Evolutionary conservation across 1,139 yeast genomes (phyloP), one percentile per base, ranked within the genome.

Genomic region (Scheffersomyces titani): DNA sequence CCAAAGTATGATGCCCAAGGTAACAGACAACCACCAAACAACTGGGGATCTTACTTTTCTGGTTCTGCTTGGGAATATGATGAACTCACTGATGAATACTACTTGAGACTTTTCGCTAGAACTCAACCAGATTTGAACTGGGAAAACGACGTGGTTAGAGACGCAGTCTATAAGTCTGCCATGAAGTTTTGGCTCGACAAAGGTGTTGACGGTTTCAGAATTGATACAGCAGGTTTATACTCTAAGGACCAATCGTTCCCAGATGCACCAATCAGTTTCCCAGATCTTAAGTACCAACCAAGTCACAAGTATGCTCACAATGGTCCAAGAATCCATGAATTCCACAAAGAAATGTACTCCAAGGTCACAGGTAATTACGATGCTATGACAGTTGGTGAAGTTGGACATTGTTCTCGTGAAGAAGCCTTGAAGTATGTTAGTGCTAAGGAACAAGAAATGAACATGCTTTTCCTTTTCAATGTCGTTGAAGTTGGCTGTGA

Each of bases 111-210:
- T 52, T 84, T 83, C 66, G 86, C 87, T 36, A 68, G 66, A 53
- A 68, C 80, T 44, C 88, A 84, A 67, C 88, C 88, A 18, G 88
- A 84, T 63, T 72, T 84, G 62, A 84, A 84, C 67, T 84, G 88
- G 88, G 88, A 84, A 63, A 83, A 78, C 62, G 80, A 76, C 60
- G 82, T 73, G 53, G 73, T 80, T 47, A 73, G 88, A 68, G 66
- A 78, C 18, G 87, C 85, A 40, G 80, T 84, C 56, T 81, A 83
- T 65, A 71, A 81, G 50, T 70, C 73, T 19, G 85, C 85, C 13
- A 70, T 84, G 65, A 74, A 72, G 36, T 84, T 75, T 67, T 84
- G 88, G 88, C 79, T 78, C 57, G 81, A 82, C 55, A 76, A 76
- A 63, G 88, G 88, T 24, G 79, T 83, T 49, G 86, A 83, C 63